Evolutionary conservation across 2,329 filamentous ascomycete genomes (phyloP), one percentile per base, ranked within the genome.

Genomic region (Trichoderma pleuroti): DNA sequence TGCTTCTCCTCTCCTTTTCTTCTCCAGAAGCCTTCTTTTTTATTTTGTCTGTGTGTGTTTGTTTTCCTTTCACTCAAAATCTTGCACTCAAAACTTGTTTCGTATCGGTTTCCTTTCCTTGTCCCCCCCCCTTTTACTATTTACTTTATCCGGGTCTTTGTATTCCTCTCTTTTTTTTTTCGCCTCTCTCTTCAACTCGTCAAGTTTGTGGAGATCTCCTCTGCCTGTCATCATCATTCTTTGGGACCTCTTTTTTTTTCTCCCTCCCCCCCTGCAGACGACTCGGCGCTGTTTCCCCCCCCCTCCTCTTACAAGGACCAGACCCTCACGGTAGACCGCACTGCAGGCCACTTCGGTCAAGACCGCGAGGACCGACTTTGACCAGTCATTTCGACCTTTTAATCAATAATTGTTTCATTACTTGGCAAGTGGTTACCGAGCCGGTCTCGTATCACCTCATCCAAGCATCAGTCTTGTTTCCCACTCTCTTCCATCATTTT

Each of bases 151-250:
- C 39, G 39, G 49, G 74, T 54, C 21, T 71, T 71, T 72, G 76
- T 24, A 67, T 72, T 77, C 78, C 75, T 73, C 76, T 77, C 77
- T 68, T 65, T 72, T 74, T 74, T 72, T 28, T 28, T 28, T 5
- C 5, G 5, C 10, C 8, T 69, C 56, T 71, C 71, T 72, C 46
- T 61, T 68, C 34, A 60, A 73, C 71, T 59, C 49, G 59, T 49
- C 36, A 70, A 71, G 34, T 72, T 9, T 63, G 66, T 73, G 71
- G 64, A 62, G 52, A 66, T 71, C 57, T 60, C 12, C 24, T 59
- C 46, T 57, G 34, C 21, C 21, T 56, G 68, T 30, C 69, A 60
- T 60, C 46, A 57, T 8, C 63, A 42, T 71, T 52, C 57, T 42
- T 68, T 71, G 54, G 42, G 65, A 5, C 26, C 36, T 67, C 28